Evolutionary conservation across 1,284 basidiomycete genomes (phyloP).

Genomic region (Marasmius fiardii): DNA sequence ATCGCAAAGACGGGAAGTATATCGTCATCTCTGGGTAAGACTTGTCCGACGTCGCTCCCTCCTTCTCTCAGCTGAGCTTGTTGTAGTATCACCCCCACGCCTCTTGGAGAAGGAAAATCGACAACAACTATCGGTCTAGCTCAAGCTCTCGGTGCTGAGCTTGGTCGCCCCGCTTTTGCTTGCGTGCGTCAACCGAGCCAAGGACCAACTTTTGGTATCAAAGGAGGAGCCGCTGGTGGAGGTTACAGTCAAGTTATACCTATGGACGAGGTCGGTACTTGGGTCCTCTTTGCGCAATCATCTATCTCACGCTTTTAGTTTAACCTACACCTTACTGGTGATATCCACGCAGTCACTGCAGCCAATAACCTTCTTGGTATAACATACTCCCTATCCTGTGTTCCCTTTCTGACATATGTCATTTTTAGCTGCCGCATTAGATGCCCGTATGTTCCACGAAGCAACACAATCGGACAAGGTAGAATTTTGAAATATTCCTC

Average conservation of each 20-base stretch:
- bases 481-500: conserved; percentile 2
- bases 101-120: conserved; percentile 97
- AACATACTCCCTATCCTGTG: conserved; percentile 10
- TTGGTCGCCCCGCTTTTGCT: conserved; percentile 91
- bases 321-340: conserved; percentile 95
- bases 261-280: conserved; percentile 84
- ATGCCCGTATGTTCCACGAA: conserved; percentile 98
- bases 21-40: conserved; percentile 89
- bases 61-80: conserved; percentile 8
- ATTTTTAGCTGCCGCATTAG: conserved; percentile 83
- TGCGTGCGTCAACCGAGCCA: conserved; percentile 99
- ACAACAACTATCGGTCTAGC: conserved; percentile 98
- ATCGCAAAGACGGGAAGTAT: conserved; percentile 94
- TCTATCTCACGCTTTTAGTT: conserved; percentile 49
- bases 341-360: conserved; percentile 97
- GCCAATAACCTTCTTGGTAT: conserved; percentile 93
- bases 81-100: conserved; percentile 91
- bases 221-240: conserved; percentile 97
- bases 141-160: conserved; percentile 94
- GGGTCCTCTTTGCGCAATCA: background rate
- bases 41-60: background rate
- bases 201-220: conserved; percentile 99
- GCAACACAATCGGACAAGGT: conserved; percentile 93
- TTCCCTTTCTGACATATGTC: conserved; percentile 13
- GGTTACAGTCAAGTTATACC: conserved; percentile 99